Base-by-base conservation (phyloP, 176 grass and related monocot genomes). In the Bonia amplexicaulis region DNA sequence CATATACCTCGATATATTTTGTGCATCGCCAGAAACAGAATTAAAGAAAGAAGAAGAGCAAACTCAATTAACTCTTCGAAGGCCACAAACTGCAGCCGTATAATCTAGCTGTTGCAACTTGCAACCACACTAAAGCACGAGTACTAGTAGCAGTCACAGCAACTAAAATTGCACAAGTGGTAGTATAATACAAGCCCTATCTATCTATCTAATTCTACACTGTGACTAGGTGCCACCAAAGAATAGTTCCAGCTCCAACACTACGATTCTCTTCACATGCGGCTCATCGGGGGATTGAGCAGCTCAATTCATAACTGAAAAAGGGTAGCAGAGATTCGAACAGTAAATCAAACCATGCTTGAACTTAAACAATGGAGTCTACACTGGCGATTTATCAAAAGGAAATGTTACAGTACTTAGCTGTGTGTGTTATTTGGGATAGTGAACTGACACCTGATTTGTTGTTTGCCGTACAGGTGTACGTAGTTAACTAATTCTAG, bases 191-290 rank as follows among this genome's bases (percentile, higher is more conserved):
- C 74, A 54, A 20, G 13, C 60, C 42, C 29, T 87, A 29, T 29
- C 62, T 87, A 29, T 29, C 62, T 83, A 71, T 77, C 63, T 26
- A 72, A 54, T 71, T 81, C 65, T 69, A 66, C 73, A 87, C 68
- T 12, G 74, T 68, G 74, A 80, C 87, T 90, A 80, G 85, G 75
- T 87, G 80, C 80, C 80, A 40, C 44, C 53, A 59, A 74, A 80
- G 42, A 87, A 91, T 80, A 49, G 54, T 87, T 76, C 62, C 19
- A 74, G 45, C 51, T 61, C 70, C 33, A 64, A n/a, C 62, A 58
- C 69, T 62, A 84, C 80, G 70, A 87, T 87, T 80, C 69, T 87
- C 42, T 8, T 80, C 85, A 87, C 89, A 91, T 87, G 89, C 81
- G 69, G 81, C 70, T 91, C 89, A 76, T 72, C 57, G 82, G 45